A percentile compares a stretch with the other conserved stretches of the same genome.
Evolutionary conservation across 2,329 filamentous ascomycete species (phyloP).

Genomic region (Colletotrichum incanum): DNA sequence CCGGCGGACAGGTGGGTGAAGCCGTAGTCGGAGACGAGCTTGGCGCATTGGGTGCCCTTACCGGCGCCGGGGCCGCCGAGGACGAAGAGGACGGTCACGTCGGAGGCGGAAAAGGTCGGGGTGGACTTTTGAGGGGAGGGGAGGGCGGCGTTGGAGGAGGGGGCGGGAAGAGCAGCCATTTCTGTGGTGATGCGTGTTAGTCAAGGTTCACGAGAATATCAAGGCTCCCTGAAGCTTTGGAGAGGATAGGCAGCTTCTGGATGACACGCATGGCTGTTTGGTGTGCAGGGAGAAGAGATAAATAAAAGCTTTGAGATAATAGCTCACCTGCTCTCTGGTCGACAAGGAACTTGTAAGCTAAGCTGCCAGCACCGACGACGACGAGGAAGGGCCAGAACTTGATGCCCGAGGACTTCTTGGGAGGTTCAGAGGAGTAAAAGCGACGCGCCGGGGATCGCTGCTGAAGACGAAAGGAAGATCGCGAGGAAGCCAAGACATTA

Average conservation of each 20-base stretch:
- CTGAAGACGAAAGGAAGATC: conserved; percentile 15
- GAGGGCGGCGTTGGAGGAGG: conserved; percentile 60
- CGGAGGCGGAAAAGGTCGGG: conserved; percentile 81
- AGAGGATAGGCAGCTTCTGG: not conserved
- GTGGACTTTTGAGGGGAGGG: conserved; percentile 67
- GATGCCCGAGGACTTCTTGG: conserved; percentile 56
- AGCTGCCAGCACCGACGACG: conserved; percentile 64
- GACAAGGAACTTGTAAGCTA: conserved; percentile 66
- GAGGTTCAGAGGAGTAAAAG: conserved; percentile 60
- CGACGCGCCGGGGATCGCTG: conserved; percentile 46
- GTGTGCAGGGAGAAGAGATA: no score
- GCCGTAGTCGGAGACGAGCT: conserved; percentile 88
- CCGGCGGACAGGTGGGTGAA: conserved; percentile 96
- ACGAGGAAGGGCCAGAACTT: conserved; percentile 73
- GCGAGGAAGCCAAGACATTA: conserved; percentile 18
- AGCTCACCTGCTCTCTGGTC: conserved; percentile 65
- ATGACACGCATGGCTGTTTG: not conserved
- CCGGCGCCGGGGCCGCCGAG: conserved; percentile 96
- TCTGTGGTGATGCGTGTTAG: conserved; percentile 48
- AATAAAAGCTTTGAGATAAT: not conserved
- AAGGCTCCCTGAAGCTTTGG: no score
- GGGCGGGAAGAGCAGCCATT: conserved; percentile 57
- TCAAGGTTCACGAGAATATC: not conserved
- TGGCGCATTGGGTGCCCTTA: conserved; percentile 95
- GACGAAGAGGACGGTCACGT: conserved; percentile 95